Conservation (phyloP, 805 yeast genomes). For the Lipomyces starkeyi region DNA sequence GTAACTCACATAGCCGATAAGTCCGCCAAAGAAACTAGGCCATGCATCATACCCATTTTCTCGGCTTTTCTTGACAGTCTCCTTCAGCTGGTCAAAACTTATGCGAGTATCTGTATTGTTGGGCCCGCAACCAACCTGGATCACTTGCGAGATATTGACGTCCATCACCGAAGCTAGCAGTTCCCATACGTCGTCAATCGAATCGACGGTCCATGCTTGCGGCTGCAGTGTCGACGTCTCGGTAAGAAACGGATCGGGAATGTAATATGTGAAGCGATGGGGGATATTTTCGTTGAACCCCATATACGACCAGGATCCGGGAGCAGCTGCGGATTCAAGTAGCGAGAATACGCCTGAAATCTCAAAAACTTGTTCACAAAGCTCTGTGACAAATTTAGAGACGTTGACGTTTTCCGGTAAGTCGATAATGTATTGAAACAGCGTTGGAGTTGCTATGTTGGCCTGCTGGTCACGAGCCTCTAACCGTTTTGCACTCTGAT, state of each 20-base stretch:
- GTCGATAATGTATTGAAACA: slow-evolving; percentile 13
- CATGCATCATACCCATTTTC: slow-evolving; percentile 23
- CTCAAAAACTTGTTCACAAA: slow-evolving; percentile 19
- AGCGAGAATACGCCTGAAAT: slow-evolving; percentile 41
- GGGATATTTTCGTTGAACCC: slow-evolving; percentile 50
- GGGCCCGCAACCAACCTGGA: slow-evolving; percentile 3
- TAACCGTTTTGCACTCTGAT: background rate
- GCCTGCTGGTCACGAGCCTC: slow-evolving; percentile 6
- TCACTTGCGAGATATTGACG: slow-evolving; percentile 3
- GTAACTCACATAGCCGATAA: slow-evolving; percentile 83
- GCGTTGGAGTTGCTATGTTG: background rate
- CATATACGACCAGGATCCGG: slow-evolving; percentile 88
- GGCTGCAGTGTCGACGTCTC: background rate
- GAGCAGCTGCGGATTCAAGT: slow-evolving; percentile 77
- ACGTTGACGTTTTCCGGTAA: slow-evolving; percentile 14
- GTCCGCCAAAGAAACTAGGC: slow-evolving; percentile 89
- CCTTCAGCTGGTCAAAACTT: slow-evolving; percentile 9
- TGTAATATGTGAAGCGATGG: slow-evolving; percentile 17
- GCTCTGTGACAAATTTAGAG: slow-evolving; percentile 1
- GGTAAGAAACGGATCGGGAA: slow-evolving; percentile 21
- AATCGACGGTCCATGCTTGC: slow-evolving; percentile 11
- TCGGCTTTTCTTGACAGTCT: background rate
- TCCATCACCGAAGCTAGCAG: slow-evolving; percentile 11
- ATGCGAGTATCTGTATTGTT: background rate
- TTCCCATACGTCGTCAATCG: slow-evolving; percentile 32